A percentile compares a stretch with the other conserved stretches of the same genome.
Evolutionary conservation across 2,329 filamentous ascomycete species (phyloP).

Genomic region (Podosphaera xanthii): DNA sequence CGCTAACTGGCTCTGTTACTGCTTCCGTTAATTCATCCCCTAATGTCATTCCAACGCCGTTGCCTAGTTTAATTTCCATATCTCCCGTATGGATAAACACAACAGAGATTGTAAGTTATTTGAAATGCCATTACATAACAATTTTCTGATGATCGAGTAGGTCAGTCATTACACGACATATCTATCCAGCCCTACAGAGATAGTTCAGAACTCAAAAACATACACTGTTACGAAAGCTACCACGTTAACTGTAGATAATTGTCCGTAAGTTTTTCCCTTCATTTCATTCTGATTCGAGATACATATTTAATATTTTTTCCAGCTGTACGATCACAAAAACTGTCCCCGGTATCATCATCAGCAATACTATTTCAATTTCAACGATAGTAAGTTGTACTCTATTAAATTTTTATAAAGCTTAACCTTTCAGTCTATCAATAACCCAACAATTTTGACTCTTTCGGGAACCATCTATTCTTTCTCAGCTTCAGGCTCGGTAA

Average conservation of each 20-base stretch:
- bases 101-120: conserved; percentile 16
- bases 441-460: conserved; percentile 22
- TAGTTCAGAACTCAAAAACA: conserved; percentile 14
- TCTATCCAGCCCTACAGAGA: not conserved
- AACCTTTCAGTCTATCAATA: not conserved
- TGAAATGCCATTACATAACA: not conserved
- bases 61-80: conserved; percentile 2
- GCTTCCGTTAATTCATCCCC: not conserved
- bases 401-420: not conserved
- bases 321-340: conserved; percentile 5
- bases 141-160: not conserved
- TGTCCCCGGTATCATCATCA: conserved; percentile 3
- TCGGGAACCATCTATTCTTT: conserved; percentile 24
- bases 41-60: not conserved
- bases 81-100: conserved; percentile 20
- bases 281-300: not conserved
- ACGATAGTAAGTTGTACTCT: conserved; percentile 18
- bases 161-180: not conserved
- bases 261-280: conserved; percentile 16
- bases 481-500: conserved; percentile 8
- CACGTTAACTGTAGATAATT: conserved; percentile 24
- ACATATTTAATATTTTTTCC: not conserved
- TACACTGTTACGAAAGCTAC: conserved; percentile 37
- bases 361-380: conserved; percentile 3
- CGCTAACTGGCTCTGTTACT: conserved; percentile 1